These are phyloP conservation scores for Nothophoma quercina DNA, from an alignment of 2,329 filamentous ascomycete genomes.

Conservation along the genomic window DNA sequence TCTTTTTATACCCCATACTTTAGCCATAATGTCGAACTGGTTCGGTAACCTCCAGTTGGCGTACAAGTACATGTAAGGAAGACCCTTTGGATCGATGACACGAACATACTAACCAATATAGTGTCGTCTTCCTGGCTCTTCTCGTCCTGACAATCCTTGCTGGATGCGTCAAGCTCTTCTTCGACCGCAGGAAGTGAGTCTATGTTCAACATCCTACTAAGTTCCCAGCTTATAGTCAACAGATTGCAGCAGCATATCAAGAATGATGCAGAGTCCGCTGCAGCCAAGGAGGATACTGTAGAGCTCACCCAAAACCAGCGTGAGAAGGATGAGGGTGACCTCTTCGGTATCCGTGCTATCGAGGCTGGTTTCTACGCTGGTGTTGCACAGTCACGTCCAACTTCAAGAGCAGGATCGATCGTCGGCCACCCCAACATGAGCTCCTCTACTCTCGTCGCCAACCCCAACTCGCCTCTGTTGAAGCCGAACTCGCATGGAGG, in stretches of 20 bases:
- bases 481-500: constrained; percentile 40
- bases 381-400: constrained; percentile 50
- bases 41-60: constrained; percentile 46
- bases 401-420: constrained; percentile 45
- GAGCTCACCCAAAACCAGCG: constrained; percentile 47
- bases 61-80: constrained; percentile 48
- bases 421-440: constrained; percentile 39
- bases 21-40: constrained; percentile 40
- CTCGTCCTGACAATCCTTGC: constrained; percentile 42
- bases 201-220: neutral
- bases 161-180: constrained; percentile 46
- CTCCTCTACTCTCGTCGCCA: constrained; percentile 46
- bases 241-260: constrained; percentile 43
- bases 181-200: constrained; percentile 46
- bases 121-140: constrained; percentile 45
- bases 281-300: constrained; percentile 42
- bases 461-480: constrained; percentile 40
- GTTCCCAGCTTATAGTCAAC: constrained; percentile 18
- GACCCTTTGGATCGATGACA: neutral
- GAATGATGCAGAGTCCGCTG: constrained; percentile 35
- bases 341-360: constrained; percentile 52
- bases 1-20: constrained; percentile 7
- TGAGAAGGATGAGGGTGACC: constrained; percentile 50
- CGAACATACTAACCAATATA: constrained; percentile 24
- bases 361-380: constrained; percentile 53